Percentiles rank a stretch among this genome's conserved stretches.
These are phyloP conservation scores for Pythium brassicae DNA, from an alignment of 352 stramenopile genomes.

Conservation along the genomic window DNA sequence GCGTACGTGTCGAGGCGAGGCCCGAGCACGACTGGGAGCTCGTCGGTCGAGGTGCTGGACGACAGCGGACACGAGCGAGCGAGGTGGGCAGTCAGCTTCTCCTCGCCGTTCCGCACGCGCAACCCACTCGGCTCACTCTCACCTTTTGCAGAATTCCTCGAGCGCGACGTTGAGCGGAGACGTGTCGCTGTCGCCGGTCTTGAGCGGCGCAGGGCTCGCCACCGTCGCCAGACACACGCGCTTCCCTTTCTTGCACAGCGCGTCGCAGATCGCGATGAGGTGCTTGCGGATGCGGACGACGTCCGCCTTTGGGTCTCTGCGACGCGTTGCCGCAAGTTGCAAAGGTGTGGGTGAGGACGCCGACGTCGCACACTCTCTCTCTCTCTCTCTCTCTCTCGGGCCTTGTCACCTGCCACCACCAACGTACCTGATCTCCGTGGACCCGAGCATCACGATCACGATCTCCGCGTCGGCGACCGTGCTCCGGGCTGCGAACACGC, in stretches of 20 bases:
- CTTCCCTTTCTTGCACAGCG: constrained; percentile 80
- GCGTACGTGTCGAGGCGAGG: constrained; percentile 71
- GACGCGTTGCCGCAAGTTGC: background rate
- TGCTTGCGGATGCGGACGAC: constrained; percentile 43
- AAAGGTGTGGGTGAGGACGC: no score
- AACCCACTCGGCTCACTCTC: background rate
- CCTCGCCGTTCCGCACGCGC: background rate
- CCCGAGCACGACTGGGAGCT: constrained; percentile 57
- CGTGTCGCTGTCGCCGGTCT: constrained; percentile 23
- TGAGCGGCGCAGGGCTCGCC: constrained; percentile 37
- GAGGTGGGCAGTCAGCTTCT: background rate
- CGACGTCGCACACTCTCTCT: no score
- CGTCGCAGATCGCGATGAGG: constrained; percentile 70
- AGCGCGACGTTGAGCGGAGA: constrained; percentile 56
- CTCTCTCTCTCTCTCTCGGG: constrained; percentile 13
- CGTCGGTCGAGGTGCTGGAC: constrained; percentile 61
- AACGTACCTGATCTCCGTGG: constrained; percentile 50
- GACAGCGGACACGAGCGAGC: background rate
- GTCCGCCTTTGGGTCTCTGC: constrained; percentile 23
- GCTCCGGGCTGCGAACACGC: constrained; percentile 50
- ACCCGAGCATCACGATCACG: constrained; percentile 75
- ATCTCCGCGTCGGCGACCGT: constrained; percentile 62
- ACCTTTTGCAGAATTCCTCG: constrained; percentile 77
- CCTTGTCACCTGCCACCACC: constrained; percentile 7
- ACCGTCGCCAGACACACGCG: constrained; percentile 67